Evolutionary conservation across 2,329 filamentous ascomycete species (phyloP), one percentile per base, ranked within the genome.

Genomic region (Ceratocystis destructans): DNA sequence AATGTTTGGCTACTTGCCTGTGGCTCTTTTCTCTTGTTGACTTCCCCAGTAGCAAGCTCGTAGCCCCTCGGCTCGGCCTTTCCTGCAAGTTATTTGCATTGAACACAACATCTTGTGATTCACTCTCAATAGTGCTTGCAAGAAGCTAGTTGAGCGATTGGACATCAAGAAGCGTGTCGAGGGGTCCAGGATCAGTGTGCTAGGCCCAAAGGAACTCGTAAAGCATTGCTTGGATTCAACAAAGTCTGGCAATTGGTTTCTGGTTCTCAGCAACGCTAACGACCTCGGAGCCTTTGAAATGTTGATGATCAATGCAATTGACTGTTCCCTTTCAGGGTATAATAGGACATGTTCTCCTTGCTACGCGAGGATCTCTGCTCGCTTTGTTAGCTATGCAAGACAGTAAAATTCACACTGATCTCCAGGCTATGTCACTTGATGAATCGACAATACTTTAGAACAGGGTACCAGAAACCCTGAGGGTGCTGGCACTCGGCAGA

Each of bases 251-350:
- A 67, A 64, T 2, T 73, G 72, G 71, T 62, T 73, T 31, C 67
- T 73, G 0, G 53, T 72, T 8, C 8, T 72, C 5, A 71, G 72
- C 44, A 72, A 71, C n/a, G 69, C 70, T 3, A 70, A 73, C 53
- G 70, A 72, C 41, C 50, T 22, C 46, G 22, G 17, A n/a, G 5
- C 17, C 17, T 20, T 5, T 5, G 20, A 22, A 4, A 8, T 8
- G 65, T 5, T 45, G 66, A 5, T 12, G 50, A 2, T 48, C 15
- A 48, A 25, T 2, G 15, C 33, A 20, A 46, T 65, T 10, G 10
- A 15, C 0, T 65, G 73, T 2, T 72, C 72, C 68, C 69, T 78
- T 5, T 76, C 75, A 0, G 0, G 69, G 65, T 20, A 4, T 33
- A 3, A 64, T 67, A 1, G 65, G 67, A 22, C 61, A 20, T 7